Evolutionary conservation across 148 eudicot genomes (phyloP).

Genomic region (Nepenthes mirabilis): DNA sequence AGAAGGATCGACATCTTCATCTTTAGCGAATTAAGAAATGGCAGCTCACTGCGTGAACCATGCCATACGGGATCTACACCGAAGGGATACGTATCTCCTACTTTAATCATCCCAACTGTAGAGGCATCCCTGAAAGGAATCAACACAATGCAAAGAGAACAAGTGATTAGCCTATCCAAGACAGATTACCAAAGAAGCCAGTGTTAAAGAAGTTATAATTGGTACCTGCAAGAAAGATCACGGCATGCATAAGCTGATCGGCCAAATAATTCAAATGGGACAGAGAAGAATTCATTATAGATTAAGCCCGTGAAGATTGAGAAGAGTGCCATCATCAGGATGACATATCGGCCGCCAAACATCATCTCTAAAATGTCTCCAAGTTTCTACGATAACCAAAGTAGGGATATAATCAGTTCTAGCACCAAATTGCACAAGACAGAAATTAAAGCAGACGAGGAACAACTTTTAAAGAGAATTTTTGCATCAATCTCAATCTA

Average conservation of each 20-base stretch:
- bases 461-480: too few species aligned
- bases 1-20: slow-evolving; percentile 93
- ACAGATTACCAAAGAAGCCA: not conserved
- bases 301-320: slow-evolving; percentile 82
- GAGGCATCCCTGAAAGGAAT: slow-evolving; percentile 53
- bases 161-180: too few species aligned
- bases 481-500: too few species aligned
- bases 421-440: not conserved
- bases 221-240: slow-evolving; percentile 63
- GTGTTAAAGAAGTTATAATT: not conserved
- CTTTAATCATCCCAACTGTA: slow-evolving; percentile 56
- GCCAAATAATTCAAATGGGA: slow-evolving; percentile 83
- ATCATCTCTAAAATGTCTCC: slow-evolving; percentile 91
- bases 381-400: slow-evolving; percentile 46
- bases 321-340: slow-evolving; percentile 81
- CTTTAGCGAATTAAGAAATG: slow-evolving; percentile 80
- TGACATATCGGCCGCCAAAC: slow-evolving; percentile 83
- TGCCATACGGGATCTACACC: slow-evolving; percentile 96
- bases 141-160: too few species aligned
- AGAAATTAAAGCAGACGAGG: not conserved
- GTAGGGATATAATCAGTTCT: not conserved
- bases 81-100: slow-evolving; percentile 70
- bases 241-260: slow-evolving; percentile 73
- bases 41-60: slow-evolving; percentile 80
- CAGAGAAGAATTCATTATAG: slow-evolving; percentile 84